A percentile compares a stretch with the other conserved stretches of the same genome.
Evolutionary conservation across 202 grass and related monocot genomes (phyloP).

Genomic region (Digitaria exilis): DNA sequence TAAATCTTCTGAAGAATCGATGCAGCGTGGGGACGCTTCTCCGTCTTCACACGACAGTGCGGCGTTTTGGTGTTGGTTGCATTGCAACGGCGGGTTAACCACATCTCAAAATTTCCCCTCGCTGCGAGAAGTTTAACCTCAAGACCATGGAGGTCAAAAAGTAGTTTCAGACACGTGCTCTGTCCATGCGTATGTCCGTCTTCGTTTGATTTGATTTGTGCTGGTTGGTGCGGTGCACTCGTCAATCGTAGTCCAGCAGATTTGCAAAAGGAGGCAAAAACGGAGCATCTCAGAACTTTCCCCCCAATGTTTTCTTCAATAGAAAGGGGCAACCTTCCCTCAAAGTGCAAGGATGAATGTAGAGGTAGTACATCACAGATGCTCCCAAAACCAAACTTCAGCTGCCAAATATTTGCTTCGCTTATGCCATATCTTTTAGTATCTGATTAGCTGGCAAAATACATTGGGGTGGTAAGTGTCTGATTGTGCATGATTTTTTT

Average conservation of each 20-base stretch:
- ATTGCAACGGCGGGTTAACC: background rate
- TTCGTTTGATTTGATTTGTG: constrained; percentile 16
- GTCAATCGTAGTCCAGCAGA: background rate
- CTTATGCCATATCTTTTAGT: background rate
- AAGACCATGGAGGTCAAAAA: background rate
- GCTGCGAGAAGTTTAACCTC: background rate
- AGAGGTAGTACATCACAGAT: background rate
- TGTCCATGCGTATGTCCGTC: background rate
- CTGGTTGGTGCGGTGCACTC: background rate
- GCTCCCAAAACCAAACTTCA: background rate
- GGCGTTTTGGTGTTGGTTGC: background rate
- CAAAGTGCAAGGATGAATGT: constrained; percentile 36
- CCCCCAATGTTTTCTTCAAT: background rate
- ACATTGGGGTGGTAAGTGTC: no score
- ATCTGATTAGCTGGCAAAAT: background rate
- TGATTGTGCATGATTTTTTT: background rate
- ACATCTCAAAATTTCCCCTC: background rate
- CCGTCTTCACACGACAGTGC: background rate
- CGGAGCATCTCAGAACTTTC: background rate
- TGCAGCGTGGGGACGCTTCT: background rate
- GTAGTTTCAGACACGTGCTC: background rate
- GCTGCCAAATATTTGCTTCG: background rate
- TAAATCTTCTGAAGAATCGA: background rate
- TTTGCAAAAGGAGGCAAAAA: background rate
- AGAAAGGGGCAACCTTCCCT: background rate